These are phyloP conservation scores for Saxophila tyrrhenica DNA, from an alignment of 495 filamentous ascomycete genomes.

Conservation along the genomic window DNA sequence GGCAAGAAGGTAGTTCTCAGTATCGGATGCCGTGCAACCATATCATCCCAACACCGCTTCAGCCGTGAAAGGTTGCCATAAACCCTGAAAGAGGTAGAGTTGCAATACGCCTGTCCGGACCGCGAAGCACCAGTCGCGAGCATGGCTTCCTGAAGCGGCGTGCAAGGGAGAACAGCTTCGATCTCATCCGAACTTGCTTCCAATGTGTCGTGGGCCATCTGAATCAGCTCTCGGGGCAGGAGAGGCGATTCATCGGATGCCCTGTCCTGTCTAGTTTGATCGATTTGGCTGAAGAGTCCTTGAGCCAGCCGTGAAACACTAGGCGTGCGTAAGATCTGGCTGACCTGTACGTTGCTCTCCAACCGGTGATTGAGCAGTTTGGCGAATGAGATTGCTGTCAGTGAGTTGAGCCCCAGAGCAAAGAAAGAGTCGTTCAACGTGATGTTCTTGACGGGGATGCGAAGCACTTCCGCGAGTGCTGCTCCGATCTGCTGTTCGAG, in stretches of 20 bases:
- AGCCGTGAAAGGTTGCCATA: constrained; percentile 32
- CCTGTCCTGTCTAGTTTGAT: too few species aligned
- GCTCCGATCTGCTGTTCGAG: constrained; percentile 36
- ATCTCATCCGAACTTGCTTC: constrained; percentile 29
- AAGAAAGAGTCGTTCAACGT: constrained; percentile 43
- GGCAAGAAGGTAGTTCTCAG: constrained; percentile 50
- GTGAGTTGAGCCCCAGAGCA: constrained; percentile 63
- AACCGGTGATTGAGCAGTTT: constrained; percentile 35
- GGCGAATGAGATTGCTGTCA: constrained; percentile 62
- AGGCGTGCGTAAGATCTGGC: constrained; percentile 50
- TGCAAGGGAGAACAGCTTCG: constrained; percentile 57
- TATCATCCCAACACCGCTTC: constrained; percentile 36
- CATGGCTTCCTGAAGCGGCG: constrained; percentile 74
- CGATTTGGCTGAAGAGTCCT: constrained; percentile 18
- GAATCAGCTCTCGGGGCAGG: constrained; percentile 31
- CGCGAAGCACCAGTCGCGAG: constrained; percentile 40
- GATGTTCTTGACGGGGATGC: constrained; percentile 35
- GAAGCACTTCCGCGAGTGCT: constrained; percentile 40
- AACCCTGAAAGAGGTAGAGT: constrained; percentile 42
- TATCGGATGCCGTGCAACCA: constrained; percentile 49
- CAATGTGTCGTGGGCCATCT: constrained; percentile 28
- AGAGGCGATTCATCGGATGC: neutral
- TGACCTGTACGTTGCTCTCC: constrained; percentile 44
- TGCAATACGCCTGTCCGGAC: constrained; percentile 38
- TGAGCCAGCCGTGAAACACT: constrained; percentile 45